Evolutionary conservation across 2,329 filamentous ascomycete genomes (phyloP), one percentile per base, ranked within the genome.

Genomic region (Alternaria ethzedia): DNA sequence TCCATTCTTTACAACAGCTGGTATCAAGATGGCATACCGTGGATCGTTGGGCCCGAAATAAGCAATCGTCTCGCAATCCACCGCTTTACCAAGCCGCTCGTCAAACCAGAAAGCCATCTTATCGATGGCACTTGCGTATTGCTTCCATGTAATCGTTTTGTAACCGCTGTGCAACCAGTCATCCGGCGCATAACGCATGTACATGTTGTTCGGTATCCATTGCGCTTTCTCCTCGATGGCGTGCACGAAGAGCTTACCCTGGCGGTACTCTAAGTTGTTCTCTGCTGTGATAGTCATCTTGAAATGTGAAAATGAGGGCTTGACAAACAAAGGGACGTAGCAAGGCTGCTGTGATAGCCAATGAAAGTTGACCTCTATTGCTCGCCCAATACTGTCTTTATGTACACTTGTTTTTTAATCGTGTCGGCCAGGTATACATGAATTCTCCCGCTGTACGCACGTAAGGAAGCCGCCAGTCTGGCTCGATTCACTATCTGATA

Each of bases 71-170:
- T 68, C 59, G 17, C 45, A 0, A 56, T 62, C 51, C 7, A 26
- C 52, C 13, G 54, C 44, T 32, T 63, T 54, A 6, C 66, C 66
- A 10, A 72, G 55, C 47, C 67, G 21, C 26, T 67, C 23, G 44
- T 72, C 70, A 2, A 72, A 57, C 66, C 66, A 72, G 54, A 63
- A 60, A 2, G 70, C 64, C 28, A 66, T 45, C 44, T 67, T 70
- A 55, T 72, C 59, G 49, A 72, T 54, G 2, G 65, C 50, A 13
- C 59, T 45, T 28, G 36, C 36, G 0, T 41, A 41, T 5, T 41
- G 36, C 36, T 41, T 41, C 36, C 36, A 41, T 5, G 36, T 41
- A 41, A 41, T 41, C 15, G 36, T 41, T 5, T 6, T 41, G 36
- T 41, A 41, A 3, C 36, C 36, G 2, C 36, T 30, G 28, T 30